A percentile compares a stretch with the other conserved stretches of the same genome.
Conservation (phyloP, 495 filamentous ascomycete genomes). For the Lentithecium fluviatile region DNA sequence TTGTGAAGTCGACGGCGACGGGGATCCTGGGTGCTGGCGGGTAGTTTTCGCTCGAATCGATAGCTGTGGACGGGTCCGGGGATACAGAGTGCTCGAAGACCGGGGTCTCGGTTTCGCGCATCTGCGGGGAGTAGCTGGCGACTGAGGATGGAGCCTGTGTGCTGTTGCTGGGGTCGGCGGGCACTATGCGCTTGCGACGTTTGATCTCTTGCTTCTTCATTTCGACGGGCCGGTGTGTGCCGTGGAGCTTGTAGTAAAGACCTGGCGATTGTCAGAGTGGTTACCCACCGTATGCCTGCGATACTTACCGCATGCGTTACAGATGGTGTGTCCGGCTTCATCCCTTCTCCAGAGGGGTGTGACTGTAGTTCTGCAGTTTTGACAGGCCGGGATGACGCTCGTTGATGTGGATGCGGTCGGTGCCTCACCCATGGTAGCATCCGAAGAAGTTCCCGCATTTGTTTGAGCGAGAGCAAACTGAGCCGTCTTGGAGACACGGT, state of each 20-base stretch:
- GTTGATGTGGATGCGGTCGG: slow-evolving; percentile 42
- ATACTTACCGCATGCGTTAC: slow-evolving; percentile 92
- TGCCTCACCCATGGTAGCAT: neutral
- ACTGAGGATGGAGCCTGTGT: slow-evolving; percentile 25
- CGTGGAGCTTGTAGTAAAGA: slow-evolving; percentile 96
- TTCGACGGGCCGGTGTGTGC: slow-evolving; percentile 82
- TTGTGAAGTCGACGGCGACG: slow-evolving; percentile 42
- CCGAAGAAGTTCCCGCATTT: slow-evolving; percentile 30
- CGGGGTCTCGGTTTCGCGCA: slow-evolving; percentile 10
- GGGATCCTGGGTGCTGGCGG: slow-evolving; percentile 25
- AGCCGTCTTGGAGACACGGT: slow-evolving; percentile 85
- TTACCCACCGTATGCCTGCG: neutral
- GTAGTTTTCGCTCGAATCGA: slow-evolving; percentile 27
- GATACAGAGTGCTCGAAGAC: slow-evolving; percentile 17
- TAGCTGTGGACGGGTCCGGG: slow-evolving; percentile 22
- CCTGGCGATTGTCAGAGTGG: slow-evolving; percentile 54
- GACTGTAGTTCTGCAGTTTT: slow-evolving; percentile 96
- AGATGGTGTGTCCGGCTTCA: slow-evolving; percentile 93
- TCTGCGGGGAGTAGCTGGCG: slow-evolving; percentile 34
- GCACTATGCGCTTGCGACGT: slow-evolving; percentile 90
- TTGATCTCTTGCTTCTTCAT: slow-evolving; percentile 99
- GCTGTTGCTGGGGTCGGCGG: slow-evolving; percentile 60
- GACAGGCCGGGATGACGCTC: slow-evolving; percentile 79
- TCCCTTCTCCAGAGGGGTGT: slow-evolving; percentile 96
- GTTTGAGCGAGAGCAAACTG: slow-evolving; percentile 59